Conservation (phyloP, 208 protist genomes). For the Crithidia mellificae region DNA sequence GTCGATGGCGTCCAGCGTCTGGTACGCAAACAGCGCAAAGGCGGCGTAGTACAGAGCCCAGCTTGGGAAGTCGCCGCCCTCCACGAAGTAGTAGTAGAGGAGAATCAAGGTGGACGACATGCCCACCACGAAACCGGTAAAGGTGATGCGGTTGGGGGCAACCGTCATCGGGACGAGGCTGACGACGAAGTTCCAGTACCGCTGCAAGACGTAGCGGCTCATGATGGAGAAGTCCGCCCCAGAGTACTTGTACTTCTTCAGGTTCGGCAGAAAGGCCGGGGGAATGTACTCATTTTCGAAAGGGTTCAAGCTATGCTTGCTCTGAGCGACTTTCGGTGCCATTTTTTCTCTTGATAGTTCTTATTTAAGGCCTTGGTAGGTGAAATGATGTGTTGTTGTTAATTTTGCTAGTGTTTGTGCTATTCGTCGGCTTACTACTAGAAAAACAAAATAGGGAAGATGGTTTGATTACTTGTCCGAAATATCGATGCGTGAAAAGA, state of each 20-base stretch:
- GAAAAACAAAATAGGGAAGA: no score
- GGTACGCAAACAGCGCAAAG: slow-evolving; percentile 78
- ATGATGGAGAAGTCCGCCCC: slow-evolving; percentile 73
- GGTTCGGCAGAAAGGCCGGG: slow-evolving; percentile 59
- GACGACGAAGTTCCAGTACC: slow-evolving; percentile 89
- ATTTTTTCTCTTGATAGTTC: slow-evolving; percentile 1
- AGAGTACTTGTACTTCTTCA: slow-evolving; percentile 86
- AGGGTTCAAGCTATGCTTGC: slow-evolving; percentile 45
- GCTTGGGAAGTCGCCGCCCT: slow-evolving; percentile 61
- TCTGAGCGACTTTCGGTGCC: background rate
- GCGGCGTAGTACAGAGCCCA: slow-evolving; percentile 89
- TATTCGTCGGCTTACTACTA: no score
- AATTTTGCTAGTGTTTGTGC: no score
- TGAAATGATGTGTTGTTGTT: no score
- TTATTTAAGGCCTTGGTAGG: no score
- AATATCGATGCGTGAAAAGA: no score
- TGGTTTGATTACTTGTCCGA: no score
- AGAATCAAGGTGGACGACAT: slow-evolving; percentile 68
- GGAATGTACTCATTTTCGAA: slow-evolving; percentile 65
- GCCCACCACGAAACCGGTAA: slow-evolving; percentile 79
- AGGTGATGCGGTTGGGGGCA: slow-evolving; percentile 87
- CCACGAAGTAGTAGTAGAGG: slow-evolving; percentile 62
- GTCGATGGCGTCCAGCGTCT: slow-evolving; percentile 96
- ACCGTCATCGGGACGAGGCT: slow-evolving; percentile 86
- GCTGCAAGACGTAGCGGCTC: slow-evolving; percentile 73